A percentile compares a stretch with the other conserved stretches of the same genome.
Evolutionary conservation across 345 rosid species (phyloP).

Genomic region (Eucalyptus pauciflora): DNA sequence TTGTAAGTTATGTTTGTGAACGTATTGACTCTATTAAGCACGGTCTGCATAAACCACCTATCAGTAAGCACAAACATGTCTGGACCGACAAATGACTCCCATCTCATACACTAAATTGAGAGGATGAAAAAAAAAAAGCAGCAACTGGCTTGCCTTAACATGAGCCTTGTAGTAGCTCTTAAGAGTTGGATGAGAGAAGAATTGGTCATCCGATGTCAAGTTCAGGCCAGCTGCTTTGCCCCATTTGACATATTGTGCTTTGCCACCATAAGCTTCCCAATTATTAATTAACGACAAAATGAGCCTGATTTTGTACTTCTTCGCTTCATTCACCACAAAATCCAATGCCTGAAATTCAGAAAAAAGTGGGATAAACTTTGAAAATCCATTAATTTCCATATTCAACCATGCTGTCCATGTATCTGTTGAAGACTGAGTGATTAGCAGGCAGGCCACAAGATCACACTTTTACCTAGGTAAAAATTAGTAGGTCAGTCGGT

Average conservation of each 20-base stretch:
- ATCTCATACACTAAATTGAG: not conserved
- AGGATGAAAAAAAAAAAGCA: not conserved
- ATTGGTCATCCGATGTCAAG: slow-evolving; percentile 85
- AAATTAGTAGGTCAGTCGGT: not conserved
- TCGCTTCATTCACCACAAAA: slow-evolving; percentile 89
- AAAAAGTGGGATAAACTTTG: not conserved
- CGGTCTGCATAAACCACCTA: slow-evolving; percentile 22
- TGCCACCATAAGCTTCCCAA: slow-evolving; percentile 96
- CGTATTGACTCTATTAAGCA: slow-evolving; percentile 80
- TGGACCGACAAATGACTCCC: not conserved
- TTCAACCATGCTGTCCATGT: not conserved
- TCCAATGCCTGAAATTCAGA: slow-evolving; percentile 61
- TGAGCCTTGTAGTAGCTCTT: slow-evolving; percentile 70
- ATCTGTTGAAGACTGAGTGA: not conserved
- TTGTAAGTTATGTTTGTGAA: slow-evolving; percentile 75
- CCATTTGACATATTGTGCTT: slow-evolving; percentile 92
- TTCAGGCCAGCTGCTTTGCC: slow-evolving; percentile 79
- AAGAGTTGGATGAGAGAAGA: slow-evolving; percentile 78
- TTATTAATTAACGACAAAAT: slow-evolving; percentile 73
- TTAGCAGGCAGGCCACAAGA: not conserved
- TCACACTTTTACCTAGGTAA: not conserved
- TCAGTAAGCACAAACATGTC: not conserved
- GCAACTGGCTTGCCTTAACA: slow-evolving; percentile 42
- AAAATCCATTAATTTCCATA: not conserved
- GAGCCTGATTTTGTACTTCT: slow-evolving; percentile 82